Evolutionary conservation across 305 asterid genomes (phyloP).

Genomic region (Lippia alba): DNA sequence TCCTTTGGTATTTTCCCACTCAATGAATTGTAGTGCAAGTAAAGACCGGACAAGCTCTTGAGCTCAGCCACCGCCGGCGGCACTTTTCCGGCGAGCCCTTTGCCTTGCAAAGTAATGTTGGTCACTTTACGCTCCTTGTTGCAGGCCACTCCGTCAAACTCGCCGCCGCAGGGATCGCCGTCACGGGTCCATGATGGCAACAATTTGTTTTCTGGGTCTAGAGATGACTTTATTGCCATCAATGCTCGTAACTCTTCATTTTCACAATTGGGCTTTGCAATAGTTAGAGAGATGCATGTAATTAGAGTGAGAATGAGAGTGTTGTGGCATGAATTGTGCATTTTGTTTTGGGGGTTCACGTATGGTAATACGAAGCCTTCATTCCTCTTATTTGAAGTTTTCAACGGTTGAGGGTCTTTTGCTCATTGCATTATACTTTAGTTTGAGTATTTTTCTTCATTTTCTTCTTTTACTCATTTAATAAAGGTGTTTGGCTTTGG

Average conservation of each 20-base stretch:
- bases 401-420: too few species aligned
- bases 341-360: too few species aligned
- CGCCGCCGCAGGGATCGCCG: conserved; percentile 81
- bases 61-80: conserved; percentile 85
- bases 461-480: too few species aligned
- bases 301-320: too few species aligned
- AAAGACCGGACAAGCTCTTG: conserved; percentile 79
- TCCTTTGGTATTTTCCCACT: conserved; percentile 78
- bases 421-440: too few species aligned
- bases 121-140: conserved; percentile 81
- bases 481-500: too few species aligned
- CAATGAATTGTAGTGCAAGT: conserved; percentile 83
- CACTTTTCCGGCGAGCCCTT: conserved; percentile 77
- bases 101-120: conserved; percentile 67
- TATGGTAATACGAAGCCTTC: too few species aligned
- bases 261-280: conserved; percentile 36
- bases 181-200: conserved; percentile 68
- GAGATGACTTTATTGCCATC: conserved; percentile 72
- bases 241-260: conserved; percentile 77
- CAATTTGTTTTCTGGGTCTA: conserved; percentile 72
- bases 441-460: too few species aligned
- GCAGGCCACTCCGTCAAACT: conserved; percentile 88
- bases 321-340: too few species aligned
- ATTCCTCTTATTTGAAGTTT: too few species aligned
- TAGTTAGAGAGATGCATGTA: too few species aligned